Evolutionary conservation across 2,329 filamentous ascomycete genomes (phyloP).

Genomic region (Drechslerella dactyloides): DNA sequence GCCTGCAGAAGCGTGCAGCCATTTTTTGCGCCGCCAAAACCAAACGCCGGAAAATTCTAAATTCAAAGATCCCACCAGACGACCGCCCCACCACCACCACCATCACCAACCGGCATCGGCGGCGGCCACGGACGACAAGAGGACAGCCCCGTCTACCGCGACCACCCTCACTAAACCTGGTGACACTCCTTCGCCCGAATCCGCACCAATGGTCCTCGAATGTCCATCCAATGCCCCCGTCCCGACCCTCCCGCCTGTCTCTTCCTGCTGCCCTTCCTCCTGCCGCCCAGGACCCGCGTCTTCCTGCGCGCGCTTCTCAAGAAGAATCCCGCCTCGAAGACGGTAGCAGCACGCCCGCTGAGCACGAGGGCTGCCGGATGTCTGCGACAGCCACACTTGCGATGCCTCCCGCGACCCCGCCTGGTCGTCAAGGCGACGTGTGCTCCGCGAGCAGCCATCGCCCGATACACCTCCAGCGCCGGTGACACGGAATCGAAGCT

Average conservation of each 20-base stretch:
- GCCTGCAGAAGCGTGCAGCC: conserved; percentile 19
- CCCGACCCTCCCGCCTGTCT: conserved; percentile 43
- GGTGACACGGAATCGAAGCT: neutral
- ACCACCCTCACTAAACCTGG: conserved; percentile 9
- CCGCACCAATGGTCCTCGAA: conserved; percentile 49
- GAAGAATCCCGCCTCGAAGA: conserved; percentile 19
- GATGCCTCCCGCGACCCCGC: neutral
- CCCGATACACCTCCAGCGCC: neutral
- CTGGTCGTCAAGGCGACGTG: neutral
- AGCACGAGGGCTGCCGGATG: neutral
- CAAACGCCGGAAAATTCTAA: conserved; percentile 15
- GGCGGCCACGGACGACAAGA: neutral
- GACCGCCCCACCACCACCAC: neutral
- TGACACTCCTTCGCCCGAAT: conserved; percentile 11
- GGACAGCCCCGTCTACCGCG: neutral
- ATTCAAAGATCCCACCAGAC: neutral
- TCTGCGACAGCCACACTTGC: neutral
- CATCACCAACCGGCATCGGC: neutral
- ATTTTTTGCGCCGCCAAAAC: conserved; percentile 20
- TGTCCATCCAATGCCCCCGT: conserved; percentile 42
- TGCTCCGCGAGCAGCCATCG: neutral
- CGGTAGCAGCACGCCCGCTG: conserved; percentile 25
- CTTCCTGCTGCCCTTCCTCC: conserved; percentile 48
- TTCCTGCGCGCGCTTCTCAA: conserved; percentile 41
- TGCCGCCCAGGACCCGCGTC: conserved; percentile 34